Percentiles rank a stretch among this genome's conserved stretches.
phyloP scores from a whole-genome alignment of 768 basidiomycete genomes.

The Neoboletus magnificus region DNA sequence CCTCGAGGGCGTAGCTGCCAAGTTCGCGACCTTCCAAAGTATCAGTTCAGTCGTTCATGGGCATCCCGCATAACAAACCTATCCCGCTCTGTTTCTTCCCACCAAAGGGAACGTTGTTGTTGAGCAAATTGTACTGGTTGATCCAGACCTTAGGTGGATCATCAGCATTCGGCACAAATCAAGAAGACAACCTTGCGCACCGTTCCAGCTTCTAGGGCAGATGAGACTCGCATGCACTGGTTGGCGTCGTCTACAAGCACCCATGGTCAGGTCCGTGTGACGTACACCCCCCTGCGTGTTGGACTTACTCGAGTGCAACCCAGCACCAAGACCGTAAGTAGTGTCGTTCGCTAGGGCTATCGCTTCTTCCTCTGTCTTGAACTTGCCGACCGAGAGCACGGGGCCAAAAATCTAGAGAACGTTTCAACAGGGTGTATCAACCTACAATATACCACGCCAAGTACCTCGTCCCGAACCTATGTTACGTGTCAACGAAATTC shows the following conservation, averaged over 20 bases:
- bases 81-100: conserved; percentile 93
- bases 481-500: conserved; percentile 22
- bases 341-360: conserved; percentile 84
- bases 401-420: conserved; percentile 84
- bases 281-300: background rate
- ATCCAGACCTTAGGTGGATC: conserved; percentile 68
- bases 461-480: conserved; percentile 34
- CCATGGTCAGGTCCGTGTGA: conserved; percentile 1
- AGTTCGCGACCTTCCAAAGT: conserved; percentile 72
- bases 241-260: conserved; percentile 63
- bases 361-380: conserved; percentile 85
- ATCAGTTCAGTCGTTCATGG: conserved; percentile 8
- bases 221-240: conserved; percentile 87
- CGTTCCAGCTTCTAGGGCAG: conserved; percentile 84
- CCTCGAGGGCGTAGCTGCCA: conserved; percentile 78
- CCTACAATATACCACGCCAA: conserved; percentile 3
- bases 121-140: conserved; percentile 82
- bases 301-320: conserved; percentile 76
- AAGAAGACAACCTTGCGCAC: conserved; percentile 39
- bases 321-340: conserved; percentile 88
- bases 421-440: conserved; percentile 9
- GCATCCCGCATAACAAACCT: conserved; percentile 38
- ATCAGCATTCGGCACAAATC: conserved; percentile 2
- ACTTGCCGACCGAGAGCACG: conserved; percentile 78
- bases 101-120: conserved; percentile 91